Evolutionary conservation across 495 filamentous ascomycete species (phyloP), one percentile per base, ranked within the genome.

Genomic region (Penicillium mononematosum): DNA sequence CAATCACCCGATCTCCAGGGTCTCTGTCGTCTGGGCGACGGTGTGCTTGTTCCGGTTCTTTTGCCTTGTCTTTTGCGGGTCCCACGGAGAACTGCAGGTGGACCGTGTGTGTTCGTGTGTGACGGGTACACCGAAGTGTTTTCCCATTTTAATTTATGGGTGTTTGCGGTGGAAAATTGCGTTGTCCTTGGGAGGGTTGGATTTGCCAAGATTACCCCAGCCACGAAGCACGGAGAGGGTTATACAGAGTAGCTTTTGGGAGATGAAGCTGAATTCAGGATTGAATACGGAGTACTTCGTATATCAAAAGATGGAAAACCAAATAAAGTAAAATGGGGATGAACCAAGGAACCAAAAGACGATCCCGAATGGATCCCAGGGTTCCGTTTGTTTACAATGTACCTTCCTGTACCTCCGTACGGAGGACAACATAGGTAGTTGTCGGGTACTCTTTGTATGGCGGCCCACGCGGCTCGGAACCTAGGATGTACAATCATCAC

Each of bases 21-120:
- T 27, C 29, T 47, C 19, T 53, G 67, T 67, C 67, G 64, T 63
- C 67, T 36, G 58, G 65, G 60, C 58, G 64, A 67, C 64, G 54
- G 6, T 27, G 34, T 24, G 19, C 14, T 45, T 39, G 45, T 24
- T 45, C 41, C 34, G 58, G 56, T 50, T 58, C 36, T 39, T 55
- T 54, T 53, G 20, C 49, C 50, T 25, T 42, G 44, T 22, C 58
- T 58, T 52, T 49, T 58, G 42, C 27, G 47, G 58, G 50, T 31
- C 55, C 57, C 45, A 51, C 61, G 55, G 62, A 56, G 45, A 52
- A 45, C 52, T 50, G 44, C 60, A 53, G 55, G 31, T 56, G 48
- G 45, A 41, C 60, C 56, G 56, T 57, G 50, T 58, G 22, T 41
- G 39, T 32, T 56, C 16, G 39, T 45, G 62, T 65, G 59, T 58